These are phyloP conservation scores for Obba rivulosa DNA, from an alignment of 768 basidiomycete species.

Conservation along the genomic window DNA sequence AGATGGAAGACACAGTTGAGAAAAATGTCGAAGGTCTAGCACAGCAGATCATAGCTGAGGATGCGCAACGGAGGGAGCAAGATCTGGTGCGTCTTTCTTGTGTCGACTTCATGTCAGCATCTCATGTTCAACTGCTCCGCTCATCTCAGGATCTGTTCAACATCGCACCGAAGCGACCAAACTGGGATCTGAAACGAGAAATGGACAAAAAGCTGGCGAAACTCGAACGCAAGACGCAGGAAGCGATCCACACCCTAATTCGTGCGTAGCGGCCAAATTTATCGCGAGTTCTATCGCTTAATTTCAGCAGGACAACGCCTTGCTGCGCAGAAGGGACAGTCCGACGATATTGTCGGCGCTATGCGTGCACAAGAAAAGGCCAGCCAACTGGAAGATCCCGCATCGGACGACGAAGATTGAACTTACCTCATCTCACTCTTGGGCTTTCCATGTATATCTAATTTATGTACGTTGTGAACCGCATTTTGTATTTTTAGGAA, in stretches of 20 bases:
- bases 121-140: conserved; percentile 7
- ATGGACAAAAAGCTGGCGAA: conserved; percentile 86
- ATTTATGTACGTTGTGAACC: background rate
- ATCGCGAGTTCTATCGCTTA: background rate
- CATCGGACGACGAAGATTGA: conserved; percentile 63
- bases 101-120: background rate
- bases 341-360: conserved; percentile 76
- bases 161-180: conserved; percentile 94
- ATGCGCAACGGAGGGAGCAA: conserved; percentile 78
- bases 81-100: conserved; percentile 62
- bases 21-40: conserved; percentile 78
- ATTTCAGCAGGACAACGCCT: conserved; percentile 61
- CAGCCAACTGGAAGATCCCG: conserved; percentile 44
- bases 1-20: conserved; percentile 83
- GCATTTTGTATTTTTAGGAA: background rate
- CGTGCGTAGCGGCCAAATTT: conserved; percentile 46
- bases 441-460: background rate
- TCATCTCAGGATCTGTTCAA: conserved; percentile 96
- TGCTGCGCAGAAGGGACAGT: conserved; percentile 71
- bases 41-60: conserved; percentile 79
- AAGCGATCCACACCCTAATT: conserved; percentile 88
- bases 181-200: conserved; percentile 95
- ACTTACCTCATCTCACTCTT: background rate
- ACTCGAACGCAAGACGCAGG: conserved; percentile 87
- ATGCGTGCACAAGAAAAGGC: conserved; percentile 72